These are phyloP conservation scores for Musa beccarii DNA, from an alignment of 176 grass and related monocot species.

Conservation along the genomic window DNA sequence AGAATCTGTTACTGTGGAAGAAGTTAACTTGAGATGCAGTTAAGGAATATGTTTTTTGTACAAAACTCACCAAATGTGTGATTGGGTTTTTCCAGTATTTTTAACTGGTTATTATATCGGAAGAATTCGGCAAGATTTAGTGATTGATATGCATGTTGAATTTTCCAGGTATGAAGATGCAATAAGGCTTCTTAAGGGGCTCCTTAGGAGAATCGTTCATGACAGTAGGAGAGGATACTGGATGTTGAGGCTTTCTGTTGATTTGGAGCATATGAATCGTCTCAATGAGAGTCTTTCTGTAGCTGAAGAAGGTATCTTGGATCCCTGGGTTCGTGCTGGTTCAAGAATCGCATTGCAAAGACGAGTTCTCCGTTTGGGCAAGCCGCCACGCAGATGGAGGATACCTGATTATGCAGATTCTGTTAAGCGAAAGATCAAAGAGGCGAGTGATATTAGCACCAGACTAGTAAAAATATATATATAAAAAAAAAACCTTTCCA, in stretches of 20 bases:
- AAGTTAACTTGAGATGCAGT: too few species aligned
- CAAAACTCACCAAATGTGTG: background rate
- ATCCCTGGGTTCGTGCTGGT: conserved; percentile 77
- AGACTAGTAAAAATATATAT: background rate
- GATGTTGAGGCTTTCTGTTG: conserved; percentile 73
- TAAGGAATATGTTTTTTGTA: too few species aligned
- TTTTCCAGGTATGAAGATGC: conserved; percentile 81
- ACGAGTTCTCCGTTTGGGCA: conserved; percentile 68
- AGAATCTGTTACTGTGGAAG: too few species aligned
- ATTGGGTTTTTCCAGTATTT: background rate
- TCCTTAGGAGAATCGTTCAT: conserved; percentile 46
- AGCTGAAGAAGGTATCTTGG: conserved; percentile 61
- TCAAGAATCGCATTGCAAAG: conserved; percentile 66
- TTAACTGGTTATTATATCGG: background rate
- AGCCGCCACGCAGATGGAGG: conserved; percentile 88
- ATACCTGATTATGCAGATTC: conserved; percentile 64
- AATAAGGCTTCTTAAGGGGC: conserved; percentile 51
- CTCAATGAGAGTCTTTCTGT: conserved; percentile 70
- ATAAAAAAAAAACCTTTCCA: background rate
- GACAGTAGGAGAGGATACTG: conserved; percentile 70
- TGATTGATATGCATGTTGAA: background rate
- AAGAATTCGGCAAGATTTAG: background rate
- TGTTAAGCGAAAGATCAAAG: conserved; percentile 58
- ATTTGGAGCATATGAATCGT: conserved; percentile 66
- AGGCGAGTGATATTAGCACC: conserved; percentile 32